Conservation (phyloP, 2,329 filamentous ascomycete genomes). For the Pestalotiopsis sp. region DNA sequence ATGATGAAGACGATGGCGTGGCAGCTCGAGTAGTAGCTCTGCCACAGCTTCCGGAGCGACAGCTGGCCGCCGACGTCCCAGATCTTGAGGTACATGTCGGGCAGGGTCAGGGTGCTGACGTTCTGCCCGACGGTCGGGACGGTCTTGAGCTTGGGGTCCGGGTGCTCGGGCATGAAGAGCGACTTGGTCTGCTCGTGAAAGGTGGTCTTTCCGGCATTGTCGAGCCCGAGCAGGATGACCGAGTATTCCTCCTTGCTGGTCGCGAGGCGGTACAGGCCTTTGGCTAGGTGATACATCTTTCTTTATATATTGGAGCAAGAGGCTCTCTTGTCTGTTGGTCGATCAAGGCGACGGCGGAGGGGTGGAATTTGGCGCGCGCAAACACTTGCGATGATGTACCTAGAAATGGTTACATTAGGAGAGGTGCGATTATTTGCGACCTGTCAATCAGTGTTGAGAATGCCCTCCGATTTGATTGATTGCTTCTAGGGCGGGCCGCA, state of each 20-base stretch:
- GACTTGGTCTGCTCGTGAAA: slow-evolving; percentile 96
- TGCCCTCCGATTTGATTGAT: neutral
- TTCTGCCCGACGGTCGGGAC: slow-evolving; percentile 98
- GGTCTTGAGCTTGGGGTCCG: slow-evolving; percentile 74
- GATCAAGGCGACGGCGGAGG: neutral
- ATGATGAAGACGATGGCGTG: slow-evolving; percentile 98
- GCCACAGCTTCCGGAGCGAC: slow-evolving; percentile 86
- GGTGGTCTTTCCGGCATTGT: slow-evolving; percentile 98
- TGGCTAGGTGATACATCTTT: slow-evolving; percentile 91
- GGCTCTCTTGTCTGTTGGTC: neutral
- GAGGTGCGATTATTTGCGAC: neutral
- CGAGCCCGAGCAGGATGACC: slow-evolving; percentile 92
- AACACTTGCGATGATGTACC: neutral
- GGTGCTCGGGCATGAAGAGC: slow-evolving; percentile 68
- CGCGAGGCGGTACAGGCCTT: slow-evolving; percentile 90
- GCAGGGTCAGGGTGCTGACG: slow-evolving; percentile 85
- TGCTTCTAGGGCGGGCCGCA: neutral
- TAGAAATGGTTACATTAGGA: neutral
- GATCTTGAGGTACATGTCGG: slow-evolving; percentile 96
- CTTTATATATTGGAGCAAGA: neutral
- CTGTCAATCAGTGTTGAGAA: neutral
- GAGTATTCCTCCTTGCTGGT: slow-evolving; percentile 99
- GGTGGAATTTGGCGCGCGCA: neutral
- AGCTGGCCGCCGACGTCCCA: slow-evolving; percentile 98
- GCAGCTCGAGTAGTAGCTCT: slow-evolving; percentile 90